Percentiles rank a stretch among this genome's conserved stretches.
phyloP scores from a whole-genome alignment of 148 eudicot genomes.

The Arbutus unedo region DNA sequence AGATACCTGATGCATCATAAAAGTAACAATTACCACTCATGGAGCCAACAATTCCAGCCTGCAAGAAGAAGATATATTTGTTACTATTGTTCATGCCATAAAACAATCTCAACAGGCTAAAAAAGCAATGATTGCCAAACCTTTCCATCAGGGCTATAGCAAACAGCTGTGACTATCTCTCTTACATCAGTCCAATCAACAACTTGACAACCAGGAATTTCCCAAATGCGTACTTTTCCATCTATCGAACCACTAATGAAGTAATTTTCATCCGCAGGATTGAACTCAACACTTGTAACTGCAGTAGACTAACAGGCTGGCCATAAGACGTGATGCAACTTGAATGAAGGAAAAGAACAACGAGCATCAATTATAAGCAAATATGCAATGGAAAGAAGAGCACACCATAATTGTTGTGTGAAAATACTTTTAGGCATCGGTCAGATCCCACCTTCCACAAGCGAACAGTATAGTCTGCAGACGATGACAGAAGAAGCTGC shows the following conservation, averaged over 20 bases:
- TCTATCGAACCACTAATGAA: slow-evolving; percentile 88
- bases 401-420: slow-evolving; percentile 68
- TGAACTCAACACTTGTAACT: slow-evolving; percentile 82
- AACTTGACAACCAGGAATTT: slow-evolving; percentile 52
- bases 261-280: slow-evolving; percentile 65
- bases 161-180: slow-evolving; percentile 76
- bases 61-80: slow-evolving; percentile 17
- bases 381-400: background rate
- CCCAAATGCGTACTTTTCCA: slow-evolving; percentile 88
- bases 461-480: slow-evolving; percentile 74
- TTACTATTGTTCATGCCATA: background rate
- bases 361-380: background rate
- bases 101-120: background rate
- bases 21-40: slow-evolving; percentile 54
- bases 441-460: slow-evolving; percentile 66
- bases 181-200: slow-evolving; percentile 68
- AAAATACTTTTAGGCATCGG: slow-evolving; percentile 62
- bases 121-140: slow-evolving; percentile 29
- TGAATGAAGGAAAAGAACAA: background rate
- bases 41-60: slow-evolving; percentile 75
- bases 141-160: slow-evolving; percentile 74
- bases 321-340: background rate
- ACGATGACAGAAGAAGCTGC: slow-evolving; percentile 68
- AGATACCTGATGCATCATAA: slow-evolving; percentile 51
- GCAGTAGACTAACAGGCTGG: slow-evolving; percentile 28